These are phyloP conservation scores for Ballota nigra DNA, from an alignment of 257 asterid species.

Conservation along the genomic window DNA sequence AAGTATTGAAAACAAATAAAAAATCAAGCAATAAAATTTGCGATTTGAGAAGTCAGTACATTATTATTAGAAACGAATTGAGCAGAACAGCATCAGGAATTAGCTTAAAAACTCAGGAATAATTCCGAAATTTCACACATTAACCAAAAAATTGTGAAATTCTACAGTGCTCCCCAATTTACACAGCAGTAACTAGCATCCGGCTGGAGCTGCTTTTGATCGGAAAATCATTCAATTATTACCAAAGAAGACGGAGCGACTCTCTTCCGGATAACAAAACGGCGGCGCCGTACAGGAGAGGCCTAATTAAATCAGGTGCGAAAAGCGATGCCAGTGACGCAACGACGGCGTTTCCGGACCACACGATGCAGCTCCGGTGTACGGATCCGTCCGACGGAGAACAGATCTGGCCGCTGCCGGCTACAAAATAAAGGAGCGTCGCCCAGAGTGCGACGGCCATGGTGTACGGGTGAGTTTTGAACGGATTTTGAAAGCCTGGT, in stretches of 20 bases:
- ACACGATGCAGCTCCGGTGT: not conserved
- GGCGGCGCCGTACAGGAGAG: not conserved
- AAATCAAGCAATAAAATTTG: no score
- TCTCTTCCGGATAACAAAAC: not conserved
- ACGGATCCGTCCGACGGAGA: not conserved
- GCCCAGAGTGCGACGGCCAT: not conserved
- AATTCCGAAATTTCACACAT: no score
- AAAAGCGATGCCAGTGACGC: not conserved
- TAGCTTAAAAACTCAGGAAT: no score
- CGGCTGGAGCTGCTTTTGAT: no score
- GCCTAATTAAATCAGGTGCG: not conserved
- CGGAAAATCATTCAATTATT: no score
- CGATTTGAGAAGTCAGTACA: no score
- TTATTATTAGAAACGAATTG: no score
- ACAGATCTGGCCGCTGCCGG: not conserved
- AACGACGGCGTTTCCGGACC: not conserved
- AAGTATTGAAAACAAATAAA: no score
- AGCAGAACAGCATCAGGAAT: no score
- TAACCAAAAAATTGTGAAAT: no score
- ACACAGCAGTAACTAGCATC: no score
- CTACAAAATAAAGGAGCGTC: not conserved
- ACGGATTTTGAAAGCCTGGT: not conserved
- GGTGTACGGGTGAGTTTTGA: not conserved
- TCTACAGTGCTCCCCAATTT: no score
- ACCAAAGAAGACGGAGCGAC: not conserved